phyloP scores from a whole-genome alignment of 1,284 basidiomycete species.

The Trichosporon sp. region DNA sequence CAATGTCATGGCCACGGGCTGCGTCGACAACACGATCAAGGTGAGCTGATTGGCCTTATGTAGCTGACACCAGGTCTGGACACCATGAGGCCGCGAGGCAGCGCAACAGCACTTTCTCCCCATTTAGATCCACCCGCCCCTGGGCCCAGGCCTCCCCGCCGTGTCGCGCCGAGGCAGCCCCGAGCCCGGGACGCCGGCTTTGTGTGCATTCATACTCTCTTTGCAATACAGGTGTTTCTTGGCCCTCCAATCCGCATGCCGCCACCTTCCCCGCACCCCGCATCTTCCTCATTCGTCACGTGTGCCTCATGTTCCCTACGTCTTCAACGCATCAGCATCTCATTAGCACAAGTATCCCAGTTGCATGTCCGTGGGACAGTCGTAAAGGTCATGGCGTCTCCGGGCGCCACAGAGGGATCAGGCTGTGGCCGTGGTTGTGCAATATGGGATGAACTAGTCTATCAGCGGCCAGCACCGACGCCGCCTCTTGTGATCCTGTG shows the following conservation, averaged over 20 bases:
- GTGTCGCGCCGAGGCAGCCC: too few species aligned
- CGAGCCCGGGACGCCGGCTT: not conserved
- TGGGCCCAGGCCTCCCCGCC: too few species aligned
- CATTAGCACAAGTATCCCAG: too few species aligned
- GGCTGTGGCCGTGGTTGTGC: not conserved
- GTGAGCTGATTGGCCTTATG: conserved; percentile 23
- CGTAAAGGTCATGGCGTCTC: not conserved
- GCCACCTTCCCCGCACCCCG: not conserved
- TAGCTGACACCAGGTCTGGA: not conserved
- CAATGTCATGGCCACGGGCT: conserved; percentile 76
- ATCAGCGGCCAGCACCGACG: too few species aligned
- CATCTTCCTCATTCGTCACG: not conserved
- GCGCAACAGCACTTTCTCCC: not conserved
- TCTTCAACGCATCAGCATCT: not conserved
- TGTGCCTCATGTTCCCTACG: not conserved
- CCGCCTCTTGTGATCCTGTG: too few species aligned
- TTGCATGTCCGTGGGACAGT: not conserved
- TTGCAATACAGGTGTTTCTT: not conserved
- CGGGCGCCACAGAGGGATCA: not conserved
- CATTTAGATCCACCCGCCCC: not conserved
- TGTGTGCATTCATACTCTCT: not conserved
- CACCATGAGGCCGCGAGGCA: not conserved
- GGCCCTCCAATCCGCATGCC: too few species aligned
- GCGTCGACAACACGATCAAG: conserved; percentile 64
- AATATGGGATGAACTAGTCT: not conserved